A percentile compares a stretch with the other conserved stretches of the same genome.
Evolutionary conservation across 768 basidiomycete species (phyloP).

Genomic region (Lentinula aciculospora): DNA sequence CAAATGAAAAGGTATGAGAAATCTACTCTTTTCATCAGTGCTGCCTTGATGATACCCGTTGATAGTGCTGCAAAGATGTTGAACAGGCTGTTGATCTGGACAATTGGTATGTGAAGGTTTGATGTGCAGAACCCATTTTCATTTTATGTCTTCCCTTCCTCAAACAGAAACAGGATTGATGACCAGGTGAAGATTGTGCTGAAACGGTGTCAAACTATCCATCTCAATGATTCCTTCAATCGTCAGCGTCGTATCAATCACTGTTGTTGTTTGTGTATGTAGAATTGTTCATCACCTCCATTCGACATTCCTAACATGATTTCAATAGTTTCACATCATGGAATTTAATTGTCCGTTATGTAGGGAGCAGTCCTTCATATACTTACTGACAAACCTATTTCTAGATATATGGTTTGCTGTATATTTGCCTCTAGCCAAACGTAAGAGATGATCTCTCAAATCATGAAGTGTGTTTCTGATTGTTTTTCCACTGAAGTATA

Average conservation of each 20-base stretch:
- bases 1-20: slow-evolving; percentile 8
- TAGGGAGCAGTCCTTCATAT: background rate
- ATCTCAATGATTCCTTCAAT: background rate
- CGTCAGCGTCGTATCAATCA: slow-evolving; percentile 17
- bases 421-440: slow-evolving; percentile 19
- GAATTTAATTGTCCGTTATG: slow-evolving; percentile 13
- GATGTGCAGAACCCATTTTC: background rate
- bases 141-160: background rate
- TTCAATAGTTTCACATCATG: slow-evolving; percentile 18
- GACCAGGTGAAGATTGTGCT: slow-evolving; percentile 12
- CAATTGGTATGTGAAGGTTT: slow-evolving; percentile 17
- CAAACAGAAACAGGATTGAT: slow-evolving; percentile 17
- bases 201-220: background rate
- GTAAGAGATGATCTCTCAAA: slow-evolving; percentile 9
- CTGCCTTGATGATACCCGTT: background rate
- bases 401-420: slow-evolving; percentile 22
- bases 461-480: background rate
- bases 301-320: background rate
- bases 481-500: slow-evolving; percentile 2
- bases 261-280: slow-evolving; percentile 18
- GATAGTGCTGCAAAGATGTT: slow-evolving; percentile 14
- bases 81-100: slow-evolving; percentile 18
- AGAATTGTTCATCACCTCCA: background rate
- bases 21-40: background rate
- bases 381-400: background rate